Evolutionary conservation across 768 basidiomycete genomes (phyloP).

Genomic region (Suillus placidus): DNA sequence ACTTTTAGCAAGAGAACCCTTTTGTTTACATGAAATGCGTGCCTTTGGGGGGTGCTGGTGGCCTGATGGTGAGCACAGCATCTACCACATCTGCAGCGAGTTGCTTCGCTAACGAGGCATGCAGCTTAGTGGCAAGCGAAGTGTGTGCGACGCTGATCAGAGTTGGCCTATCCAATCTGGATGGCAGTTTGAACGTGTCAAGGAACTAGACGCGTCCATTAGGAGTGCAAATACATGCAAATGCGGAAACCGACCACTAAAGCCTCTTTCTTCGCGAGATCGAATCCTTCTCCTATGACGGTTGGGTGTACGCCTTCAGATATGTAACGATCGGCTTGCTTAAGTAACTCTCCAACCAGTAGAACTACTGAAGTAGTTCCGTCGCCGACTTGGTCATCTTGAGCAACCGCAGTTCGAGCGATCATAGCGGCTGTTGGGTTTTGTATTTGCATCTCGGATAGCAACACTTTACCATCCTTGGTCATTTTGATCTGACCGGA

Average conservation of each 20-base stretch:
- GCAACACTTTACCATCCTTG: conserved; percentile 97
- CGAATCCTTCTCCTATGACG: conserved; percentile 93
- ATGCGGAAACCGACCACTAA: conserved; percentile 60
- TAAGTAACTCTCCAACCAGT: conserved; percentile 92
- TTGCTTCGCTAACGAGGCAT: conserved; percentile 76
- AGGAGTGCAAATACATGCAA: conserved; percentile 20
- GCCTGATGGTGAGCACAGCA: conserved; percentile 87
- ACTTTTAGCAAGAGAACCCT: conserved; percentile 33
- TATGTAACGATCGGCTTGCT: conserved; percentile 97
- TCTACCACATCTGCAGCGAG: conserved; percentile 94
- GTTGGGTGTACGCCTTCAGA: conserved; percentile 98
- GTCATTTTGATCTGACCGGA: conserved; percentile 99
- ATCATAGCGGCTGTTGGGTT: conserved; percentile 99
- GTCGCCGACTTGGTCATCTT: conserved; percentile 99
- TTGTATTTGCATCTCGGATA: conserved; percentile 99
- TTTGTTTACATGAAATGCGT: conserved; percentile 24
- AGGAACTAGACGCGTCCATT: conserved; percentile 68
- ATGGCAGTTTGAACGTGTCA: conserved; percentile 81
- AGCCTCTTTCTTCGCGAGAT: conserved; percentile 97
- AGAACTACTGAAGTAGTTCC: conserved; percentile 97
- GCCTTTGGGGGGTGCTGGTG: conserved; percentile 65
- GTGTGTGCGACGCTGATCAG: conserved; percentile 93
- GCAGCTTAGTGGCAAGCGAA: conserved; percentile 94
- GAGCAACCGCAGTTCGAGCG: conserved; percentile 96
- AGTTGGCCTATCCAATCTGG: conserved; percentile 83